phyloP scores from a whole-genome alignment of 345 rosid species.

The Chamaenerion angustifolium region DNA sequence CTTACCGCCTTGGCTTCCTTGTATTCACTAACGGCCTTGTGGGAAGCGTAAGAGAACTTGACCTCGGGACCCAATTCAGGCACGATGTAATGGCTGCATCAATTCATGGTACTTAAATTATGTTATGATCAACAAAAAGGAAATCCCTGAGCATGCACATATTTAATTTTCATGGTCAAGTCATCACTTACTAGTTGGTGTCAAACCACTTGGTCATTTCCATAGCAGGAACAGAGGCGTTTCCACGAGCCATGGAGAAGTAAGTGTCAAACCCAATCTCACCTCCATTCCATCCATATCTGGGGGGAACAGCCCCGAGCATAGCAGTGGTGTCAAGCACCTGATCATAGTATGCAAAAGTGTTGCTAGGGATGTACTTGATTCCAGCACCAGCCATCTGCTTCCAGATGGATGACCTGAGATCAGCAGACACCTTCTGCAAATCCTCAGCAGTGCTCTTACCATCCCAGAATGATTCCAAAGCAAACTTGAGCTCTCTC shows the following conservation, averaged over 20 bases:
- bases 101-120: conserved; percentile 1
- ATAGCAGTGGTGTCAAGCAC: conserved; percentile 81
- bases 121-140: neutral
- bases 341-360: conserved; percentile 79
- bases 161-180: neutral
- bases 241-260: conserved; percentile 98
- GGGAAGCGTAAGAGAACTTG: conserved; percentile 82
- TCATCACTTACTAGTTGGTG: conserved; percentile 86
- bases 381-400: conserved; percentile 77
- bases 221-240: conserved; percentile 91
- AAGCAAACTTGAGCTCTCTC: conserved; percentile 91
- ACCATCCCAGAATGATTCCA: conserved; percentile 96
- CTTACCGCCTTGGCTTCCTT: conserved; percentile 92
- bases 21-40: conserved; percentile 84
- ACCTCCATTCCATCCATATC: conserved; percentile 66
- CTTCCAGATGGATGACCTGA: conserved; percentile 80
- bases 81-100: conserved; percentile 76
- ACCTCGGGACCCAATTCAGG: conserved; percentile 93
- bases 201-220: conserved; percentile 99
- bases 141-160: neutral
- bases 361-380: conserved; percentile 90
- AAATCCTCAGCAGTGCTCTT: conserved; percentile 82
- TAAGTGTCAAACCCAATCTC: conserved; percentile 70
- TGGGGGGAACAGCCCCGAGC: conserved; percentile 89
- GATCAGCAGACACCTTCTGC: conserved; percentile 75